Evolutionary conservation across 2,329 filamentous ascomycete genomes (phyloP).

Genomic region (Decorospora gaudefroyi): DNA sequence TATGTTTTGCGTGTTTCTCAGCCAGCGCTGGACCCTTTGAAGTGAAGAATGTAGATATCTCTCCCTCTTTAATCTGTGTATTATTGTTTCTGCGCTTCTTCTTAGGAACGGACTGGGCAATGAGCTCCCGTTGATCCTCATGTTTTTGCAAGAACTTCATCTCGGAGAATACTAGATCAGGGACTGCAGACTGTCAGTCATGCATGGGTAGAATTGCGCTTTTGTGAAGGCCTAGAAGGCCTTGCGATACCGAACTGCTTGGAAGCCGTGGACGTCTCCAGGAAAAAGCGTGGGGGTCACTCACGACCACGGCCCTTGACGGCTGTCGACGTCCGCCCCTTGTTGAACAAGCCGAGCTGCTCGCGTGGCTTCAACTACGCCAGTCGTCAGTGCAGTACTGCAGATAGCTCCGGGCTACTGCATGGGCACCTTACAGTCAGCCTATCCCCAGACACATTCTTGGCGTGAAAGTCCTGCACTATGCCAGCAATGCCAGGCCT

Average conservation of each 20-base stretch:
- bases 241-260: no score
- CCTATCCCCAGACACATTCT: conserved; percentile 52
- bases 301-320: conserved; percentile 51
- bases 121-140: conserved; percentile 32
- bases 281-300: conserved; percentile 17
- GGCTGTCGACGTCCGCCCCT: conserved; percentile 54
- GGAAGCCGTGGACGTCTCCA: no score
- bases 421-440: conserved; percentile 50
- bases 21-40: conserved; percentile 33
- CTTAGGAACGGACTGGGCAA: conserved; percentile 24
- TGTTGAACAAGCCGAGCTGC: conserved; percentile 54
- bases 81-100: conserved; percentile 43
- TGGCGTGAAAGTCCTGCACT: conserved; percentile 52
- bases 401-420: conserved; percentile 5
- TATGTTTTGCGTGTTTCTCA: conserved; percentile 31
- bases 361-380: conserved; percentile 51
- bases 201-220: no score
- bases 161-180: conserved; percentile 58
- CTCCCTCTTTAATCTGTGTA: conserved; percentile 43
- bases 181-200: conserved; percentile 50
- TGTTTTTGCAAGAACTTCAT: conserved; percentile 55
- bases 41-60: conserved; percentile 55
- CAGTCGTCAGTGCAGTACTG: conserved; percentile 31
- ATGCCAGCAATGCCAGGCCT: conserved; percentile 43
- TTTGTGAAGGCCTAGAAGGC: no score